Evolutionary conservation across 805 yeast species (phyloP).

Genomic region (Yueomyces sp.): DNA sequence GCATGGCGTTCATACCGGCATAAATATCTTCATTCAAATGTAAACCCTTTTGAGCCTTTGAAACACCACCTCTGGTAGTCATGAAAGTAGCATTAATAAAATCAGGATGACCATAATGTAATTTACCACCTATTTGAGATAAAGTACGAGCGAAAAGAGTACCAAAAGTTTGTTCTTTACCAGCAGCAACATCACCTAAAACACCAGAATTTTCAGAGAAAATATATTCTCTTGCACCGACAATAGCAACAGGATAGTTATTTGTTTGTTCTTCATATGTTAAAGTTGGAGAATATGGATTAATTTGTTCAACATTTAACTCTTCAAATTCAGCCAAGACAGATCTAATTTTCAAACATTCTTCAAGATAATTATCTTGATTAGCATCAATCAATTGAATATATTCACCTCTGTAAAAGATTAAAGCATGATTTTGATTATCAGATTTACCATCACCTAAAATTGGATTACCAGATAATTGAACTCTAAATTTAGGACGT

Average conservation of each 20-base stretch:
- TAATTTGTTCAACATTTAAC: constrained; percentile 35
- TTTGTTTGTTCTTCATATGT: constrained; percentile 31
- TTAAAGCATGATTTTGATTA: constrained; percentile 78
- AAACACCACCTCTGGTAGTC: constrained; percentile 92
- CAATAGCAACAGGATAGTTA: constrained; percentile 83
- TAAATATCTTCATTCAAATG: constrained; percentile 91
- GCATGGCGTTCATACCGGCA: constrained; percentile 84
- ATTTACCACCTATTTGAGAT: constrained; percentile 86
- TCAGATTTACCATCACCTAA: constrained; percentile 93
- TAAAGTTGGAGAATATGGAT: constrained; percentile 49
- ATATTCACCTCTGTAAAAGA: constrained; percentile 86
- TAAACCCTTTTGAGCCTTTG: constrained; percentile 88
- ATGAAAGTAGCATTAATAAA: constrained; percentile 78
- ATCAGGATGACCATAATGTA: constrained; percentile 96
- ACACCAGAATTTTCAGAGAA: constrained; percentile 89
- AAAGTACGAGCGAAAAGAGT: constrained; percentile 86
- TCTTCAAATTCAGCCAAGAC: constrained; percentile 88
- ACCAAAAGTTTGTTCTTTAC: constrained; percentile 94
- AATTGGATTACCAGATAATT: constrained; percentile 71
- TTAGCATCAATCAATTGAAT: constrained; percentile 92
- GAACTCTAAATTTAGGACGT: constrained; percentile 64
- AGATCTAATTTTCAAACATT: constrained; percentile 79
- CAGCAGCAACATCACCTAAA: constrained; percentile 92
- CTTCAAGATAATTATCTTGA: constrained; percentile 90
- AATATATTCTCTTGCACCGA: constrained; percentile 91